Conservation (phyloP, 192 early-diverging fungal species). For the Rhizophagus sp. region DNA sequence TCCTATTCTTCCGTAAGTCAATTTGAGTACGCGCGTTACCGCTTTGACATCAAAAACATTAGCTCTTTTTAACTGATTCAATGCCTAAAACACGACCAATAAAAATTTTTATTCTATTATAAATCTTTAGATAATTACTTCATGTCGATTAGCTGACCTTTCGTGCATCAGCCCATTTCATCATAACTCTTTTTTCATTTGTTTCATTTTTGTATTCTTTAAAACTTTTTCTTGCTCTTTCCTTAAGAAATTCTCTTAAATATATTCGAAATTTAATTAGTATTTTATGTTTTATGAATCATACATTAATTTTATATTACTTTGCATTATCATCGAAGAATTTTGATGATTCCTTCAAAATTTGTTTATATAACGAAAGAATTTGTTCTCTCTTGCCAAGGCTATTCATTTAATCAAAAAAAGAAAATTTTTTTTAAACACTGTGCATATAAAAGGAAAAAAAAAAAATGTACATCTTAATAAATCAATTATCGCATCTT, state of each 20-base stretch:
- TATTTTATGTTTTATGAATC: background rate
- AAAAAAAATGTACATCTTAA: no score
- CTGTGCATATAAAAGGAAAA: no score
- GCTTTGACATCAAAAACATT: conserved; percentile 26
- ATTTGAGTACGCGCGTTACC: conserved; percentile 17
- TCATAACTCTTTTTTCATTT: conserved; percentile 12
- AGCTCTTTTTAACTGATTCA: conserved; percentile 14
- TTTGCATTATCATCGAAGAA: conserved; percentile 27
- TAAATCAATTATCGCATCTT: no score
- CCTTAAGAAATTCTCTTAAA: conserved; percentile 15
- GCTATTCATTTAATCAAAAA: background rate
- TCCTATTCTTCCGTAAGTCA: conserved; percentile 20
- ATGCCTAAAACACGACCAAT: background rate
- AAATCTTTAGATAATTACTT: background rate
- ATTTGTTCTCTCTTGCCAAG: background rate
- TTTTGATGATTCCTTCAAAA: conserved; percentile 21
- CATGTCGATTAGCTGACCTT: background rate
- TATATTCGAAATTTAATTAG: background rate
- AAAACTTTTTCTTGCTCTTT: conserved; percentile 14
- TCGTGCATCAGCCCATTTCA: conserved; percentile 3
- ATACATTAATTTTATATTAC: background rate
- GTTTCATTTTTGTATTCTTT: conserved; percentile 25
- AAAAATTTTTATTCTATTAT: background rate
- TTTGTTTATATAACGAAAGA: conserved; percentile 10
- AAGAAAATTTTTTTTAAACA: no score